These are phyloP conservation scores for Rhododendron williamsianum DNA, from an alignment of 148 eudicot species.

Conservation along the genomic window DNA sequence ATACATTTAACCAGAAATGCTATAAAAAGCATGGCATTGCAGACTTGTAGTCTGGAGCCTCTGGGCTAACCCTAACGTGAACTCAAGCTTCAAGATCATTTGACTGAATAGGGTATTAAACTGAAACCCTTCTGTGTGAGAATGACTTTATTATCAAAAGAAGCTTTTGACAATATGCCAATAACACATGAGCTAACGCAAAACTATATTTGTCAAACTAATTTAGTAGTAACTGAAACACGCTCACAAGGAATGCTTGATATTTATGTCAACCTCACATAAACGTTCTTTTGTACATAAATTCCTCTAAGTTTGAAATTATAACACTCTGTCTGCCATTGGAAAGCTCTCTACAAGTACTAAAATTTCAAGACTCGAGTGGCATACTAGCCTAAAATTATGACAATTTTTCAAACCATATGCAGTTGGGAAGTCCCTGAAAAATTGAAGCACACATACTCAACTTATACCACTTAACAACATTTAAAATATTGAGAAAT, in stretches of 20 bases:
- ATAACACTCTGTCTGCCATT: neutral
- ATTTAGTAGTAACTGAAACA: neutral
- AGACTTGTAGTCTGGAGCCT: neutral
- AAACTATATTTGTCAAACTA: neutral
- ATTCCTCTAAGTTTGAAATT: neutral
- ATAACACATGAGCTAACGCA: neutral
- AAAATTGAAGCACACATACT: neutral
- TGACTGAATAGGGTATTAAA: neutral
- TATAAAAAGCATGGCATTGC: neutral
- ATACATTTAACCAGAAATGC: neutral
- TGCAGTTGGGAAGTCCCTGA: neutral
- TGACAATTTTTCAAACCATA: neutral
- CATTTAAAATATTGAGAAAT: neutral
- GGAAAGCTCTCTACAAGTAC: neutral
- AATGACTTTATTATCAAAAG: neutral
- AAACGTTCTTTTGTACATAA: neutral
- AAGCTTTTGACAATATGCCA: neutral
- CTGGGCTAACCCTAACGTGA: neutral
- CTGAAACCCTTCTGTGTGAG: neutral
- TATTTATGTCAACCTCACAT: neutral
- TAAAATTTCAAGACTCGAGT: neutral
- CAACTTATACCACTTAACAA: neutral
- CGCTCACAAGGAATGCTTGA: neutral
- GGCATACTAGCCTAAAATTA: neutral
- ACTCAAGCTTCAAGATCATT: neutral